These are phyloP conservation scores for Oryza nivara DNA, from an alignment of 176 grass and related monocot genomes.

Conservation along the genomic window DNA sequence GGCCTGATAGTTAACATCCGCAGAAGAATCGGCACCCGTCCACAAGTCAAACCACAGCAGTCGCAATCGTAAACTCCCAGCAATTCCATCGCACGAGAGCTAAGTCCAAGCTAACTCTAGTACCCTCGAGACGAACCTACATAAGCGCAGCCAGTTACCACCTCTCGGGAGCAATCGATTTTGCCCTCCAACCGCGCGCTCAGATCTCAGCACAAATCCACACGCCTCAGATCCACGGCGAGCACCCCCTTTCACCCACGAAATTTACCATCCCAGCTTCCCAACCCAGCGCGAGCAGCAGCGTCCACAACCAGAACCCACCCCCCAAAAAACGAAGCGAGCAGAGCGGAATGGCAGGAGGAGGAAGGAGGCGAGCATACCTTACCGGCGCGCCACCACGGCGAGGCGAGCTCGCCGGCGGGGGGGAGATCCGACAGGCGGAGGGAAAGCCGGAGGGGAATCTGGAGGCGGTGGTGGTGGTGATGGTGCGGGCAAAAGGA, in stretches of 20 bases:
- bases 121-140: background rate
- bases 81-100: slow-evolving; percentile 4
- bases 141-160: background rate
- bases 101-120: background rate
- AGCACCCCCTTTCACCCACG: background rate
- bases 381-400: slow-evolving; percentile 4
- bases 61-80: background rate
- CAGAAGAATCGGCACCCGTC: background rate
- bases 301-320: background rate
- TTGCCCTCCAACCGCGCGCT: background rate
- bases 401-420: slow-evolving; percentile 8
- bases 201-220: slow-evolving; percentile 35
- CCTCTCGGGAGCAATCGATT: background rate
- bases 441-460: slow-evolving; percentile 41
- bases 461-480: slow-evolving; percentile 30
- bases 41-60: background rate
- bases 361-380: background rate
- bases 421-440: slow-evolving; percentile 15
- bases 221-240: slow-evolving; percentile 37
- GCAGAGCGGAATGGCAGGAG: background rate
- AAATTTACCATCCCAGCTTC: background rate
- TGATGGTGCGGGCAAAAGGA: slow-evolving; percentile 19
- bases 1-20: slow-evolving; percentile 10
- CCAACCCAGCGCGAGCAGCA: slow-evolving; percentile 27
- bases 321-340: background rate